These are phyloP conservation scores for Parathielavia hyrcaniae DNA, from an alignment of 495 filamentous ascomycete species.

Conservation along the genomic window DNA sequence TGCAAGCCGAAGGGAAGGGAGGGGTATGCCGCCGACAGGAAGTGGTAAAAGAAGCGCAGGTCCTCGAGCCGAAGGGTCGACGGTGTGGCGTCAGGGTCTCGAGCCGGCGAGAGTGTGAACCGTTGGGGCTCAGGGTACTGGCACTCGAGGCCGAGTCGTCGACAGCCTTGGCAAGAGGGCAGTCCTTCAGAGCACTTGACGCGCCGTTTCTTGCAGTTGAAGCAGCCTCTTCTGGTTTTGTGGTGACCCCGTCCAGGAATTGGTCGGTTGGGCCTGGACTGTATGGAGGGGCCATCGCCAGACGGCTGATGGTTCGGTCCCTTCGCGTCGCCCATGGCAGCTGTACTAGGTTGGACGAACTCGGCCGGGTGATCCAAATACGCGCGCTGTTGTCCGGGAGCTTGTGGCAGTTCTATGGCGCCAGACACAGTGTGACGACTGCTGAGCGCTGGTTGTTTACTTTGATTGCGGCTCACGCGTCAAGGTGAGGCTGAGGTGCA, in stretches of 20 bases:
- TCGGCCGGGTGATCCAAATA: too few species aligned
- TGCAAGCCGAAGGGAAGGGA: not conserved
- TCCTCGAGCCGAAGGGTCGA: conserved; percentile 35
- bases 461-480: too few species aligned
- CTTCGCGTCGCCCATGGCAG: too few species aligned
- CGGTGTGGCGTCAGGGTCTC: conserved; percentile 9
- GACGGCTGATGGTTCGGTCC: not conserved
- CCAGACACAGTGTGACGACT: too few species aligned
- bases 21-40: not conserved
- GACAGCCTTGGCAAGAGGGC: conserved; percentile 42
- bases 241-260: not conserved
- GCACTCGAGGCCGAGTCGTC: conserved; percentile 41
- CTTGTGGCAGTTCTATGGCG: too few species aligned
- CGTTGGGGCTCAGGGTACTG: conserved; percentile 32
- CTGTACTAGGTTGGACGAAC: too few species aligned
- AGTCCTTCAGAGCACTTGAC: conserved; percentile 47
- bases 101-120: not conserved
- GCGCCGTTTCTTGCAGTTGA: conserved; percentile 47
- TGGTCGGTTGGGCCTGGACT: not conserved
- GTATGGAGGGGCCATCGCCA: not conserved
- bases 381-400: too few species aligned
- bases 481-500: too few species aligned
- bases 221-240: conserved; percentile 34
- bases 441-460: too few species aligned
- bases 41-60: conserved; percentile 26